Evolutionary conservation across 2,329 filamentous ascomycete species (phyloP), one percentile per base, ranked within the genome.

Genomic region (Colletotrichum plurivorum): DNA sequence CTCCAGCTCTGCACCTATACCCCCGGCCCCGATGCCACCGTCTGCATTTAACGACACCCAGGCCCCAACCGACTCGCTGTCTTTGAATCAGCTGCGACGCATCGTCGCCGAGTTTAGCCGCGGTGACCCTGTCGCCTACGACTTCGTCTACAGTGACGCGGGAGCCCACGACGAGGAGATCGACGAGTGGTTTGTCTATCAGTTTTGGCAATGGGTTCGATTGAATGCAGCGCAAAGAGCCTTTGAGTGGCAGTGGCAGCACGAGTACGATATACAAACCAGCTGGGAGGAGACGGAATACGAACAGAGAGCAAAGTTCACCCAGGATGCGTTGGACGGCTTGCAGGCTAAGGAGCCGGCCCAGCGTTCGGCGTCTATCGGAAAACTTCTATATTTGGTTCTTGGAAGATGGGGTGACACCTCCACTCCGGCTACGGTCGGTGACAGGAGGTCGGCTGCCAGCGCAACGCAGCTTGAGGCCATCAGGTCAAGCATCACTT

Each of bases 171-270:
- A 93, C 18, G 94, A 96, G 72, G 96, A 99, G 83, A 86, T 99
- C 55, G 94, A 98, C 78, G 96, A 99, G 82, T 99, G 96, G 96
- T 99, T 99, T 80, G 90, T 92, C 61, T 98, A 98, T 81, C 92
- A 93, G 74, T 91, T 94, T 71, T 93, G 93, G 80, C 95, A 98
- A 78, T 93, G 93, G 82, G 87, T 92, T 54, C 91, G 95, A 75
- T 84, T 98, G 56, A 88, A 93, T 61, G 89, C 91, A 61, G 91
- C 93, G 20, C 93, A 93, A 76, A 86, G 89, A 45, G 90, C 91
- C 2, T 98, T 97, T 76, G 89, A 94, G 72, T 88, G 89, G 77
- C 88, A 91, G 76, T 97, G 93, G 93, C 82, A 87, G 73, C 84
- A 86, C 22, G 86, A 88, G 69, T 82, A 65, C 57, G 76, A 72